Conservation (phyloP, 208 protist genomes). For the Trypanosomatidae sp. region DNA sequence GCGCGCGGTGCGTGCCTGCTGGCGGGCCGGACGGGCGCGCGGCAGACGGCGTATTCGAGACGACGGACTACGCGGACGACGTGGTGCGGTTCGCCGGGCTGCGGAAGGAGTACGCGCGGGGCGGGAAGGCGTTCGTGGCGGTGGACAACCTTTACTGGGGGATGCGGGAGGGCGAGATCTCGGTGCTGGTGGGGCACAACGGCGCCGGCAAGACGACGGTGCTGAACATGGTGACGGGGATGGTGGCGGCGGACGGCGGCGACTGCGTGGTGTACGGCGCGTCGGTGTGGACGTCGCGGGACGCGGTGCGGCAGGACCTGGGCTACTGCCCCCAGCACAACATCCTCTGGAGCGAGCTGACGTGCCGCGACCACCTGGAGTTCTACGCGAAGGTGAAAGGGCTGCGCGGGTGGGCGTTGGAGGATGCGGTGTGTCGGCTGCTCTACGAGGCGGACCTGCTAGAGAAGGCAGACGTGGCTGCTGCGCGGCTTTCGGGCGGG, state of each 20-base stretch:
- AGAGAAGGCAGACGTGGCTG: constrained; percentile 44
- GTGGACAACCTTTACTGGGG: constrained; percentile 77
- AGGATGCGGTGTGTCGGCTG: constrained; percentile 38
- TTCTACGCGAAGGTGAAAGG: constrained; percentile 92
- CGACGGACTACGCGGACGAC: background rate
- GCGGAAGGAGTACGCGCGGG: constrained; percentile 35
- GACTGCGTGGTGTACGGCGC: constrained; percentile 64
- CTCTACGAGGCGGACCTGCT: constrained; percentile 55
- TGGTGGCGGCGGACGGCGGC: constrained; percentile 57
- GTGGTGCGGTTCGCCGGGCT: background rate
- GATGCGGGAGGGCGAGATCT: constrained; percentile 52
- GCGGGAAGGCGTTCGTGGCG: constrained; percentile 56
- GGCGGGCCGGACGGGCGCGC: constrained; percentile 36
- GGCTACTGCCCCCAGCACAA: constrained; percentile 67
- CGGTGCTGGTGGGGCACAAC: constrained; percentile 75
- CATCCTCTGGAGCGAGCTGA: constrained; percentile 80
- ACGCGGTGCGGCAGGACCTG: constrained; percentile 60
- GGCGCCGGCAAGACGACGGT: constrained; percentile 84
- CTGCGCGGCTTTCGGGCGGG: constrained; percentile 63
- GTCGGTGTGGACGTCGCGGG: constrained; percentile 55
- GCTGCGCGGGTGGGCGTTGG: constrained; percentile 32
- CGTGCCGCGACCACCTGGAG: constrained; percentile 85
- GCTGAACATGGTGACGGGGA: constrained; percentile 89
- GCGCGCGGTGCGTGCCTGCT: constrained; percentile 1
- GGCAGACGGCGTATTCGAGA: constrained; percentile 28